Conservation (phyloP, 164 flowering plant genomes). For the Vitis vinifera region ASM3070453v1 NC_081817.1:21419001-21419500, state of each 20-base stretch:
- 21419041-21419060: too few species aligned
- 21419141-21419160: too few species aligned
- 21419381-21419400: not conserved
- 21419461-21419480: not conserved
- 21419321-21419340: not conserved
- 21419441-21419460: not conserved
- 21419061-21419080: too few species aligned
- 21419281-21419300: not conserved
- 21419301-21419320: not conserved
- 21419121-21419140: too few species aligned
- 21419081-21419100: too few species aligned
- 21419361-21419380: not conserved
- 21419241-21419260: not conserved
- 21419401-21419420: not conserved
- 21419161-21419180: not conserved
- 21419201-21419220: not conserved
- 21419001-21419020: too few species aligned
- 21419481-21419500: constrained; percentile 3
- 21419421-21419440: constrained; percentile 1
- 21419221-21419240: not conserved
- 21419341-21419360: not conserved
- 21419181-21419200: not conserved
- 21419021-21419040: too few species aligned
- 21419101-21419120: too few species aligned
- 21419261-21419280: not conserved